Conservation (phyloP, 305 asterid genomes). For the Stenogyne calaminthoides region DNA sequence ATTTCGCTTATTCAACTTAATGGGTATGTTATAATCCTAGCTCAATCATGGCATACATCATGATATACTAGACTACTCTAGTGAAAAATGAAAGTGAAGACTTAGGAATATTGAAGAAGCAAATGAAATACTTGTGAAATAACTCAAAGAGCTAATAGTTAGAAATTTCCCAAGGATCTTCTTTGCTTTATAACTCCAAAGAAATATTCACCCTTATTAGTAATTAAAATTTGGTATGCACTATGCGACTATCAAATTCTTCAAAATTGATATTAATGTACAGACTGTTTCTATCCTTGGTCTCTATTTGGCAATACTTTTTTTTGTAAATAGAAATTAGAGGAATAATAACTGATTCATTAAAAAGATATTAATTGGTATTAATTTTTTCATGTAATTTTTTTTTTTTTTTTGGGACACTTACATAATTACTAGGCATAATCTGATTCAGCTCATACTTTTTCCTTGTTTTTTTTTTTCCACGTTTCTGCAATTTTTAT, state of each 20-base stretch:
- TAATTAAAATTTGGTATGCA: background rate
- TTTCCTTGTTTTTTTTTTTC: background rate
- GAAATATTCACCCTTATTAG: conserved; percentile 8
- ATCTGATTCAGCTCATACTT: background rate
- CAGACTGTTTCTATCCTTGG: background rate
- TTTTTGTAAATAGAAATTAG: conserved; percentile 3
- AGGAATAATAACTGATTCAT: background rate
- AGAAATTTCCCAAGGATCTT: background rate
- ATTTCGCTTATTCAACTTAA: conserved; percentile 88
- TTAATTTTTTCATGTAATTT: conserved; percentile 10
- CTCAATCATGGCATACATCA: conserved; percentile 15
- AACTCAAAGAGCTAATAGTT: background rate
- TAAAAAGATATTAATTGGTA: background rate
- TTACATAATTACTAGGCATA: background rate
- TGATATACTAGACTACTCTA: background rate
- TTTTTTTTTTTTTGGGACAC: background rate
- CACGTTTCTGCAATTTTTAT: background rate
- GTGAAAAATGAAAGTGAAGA: conserved; percentile 21
- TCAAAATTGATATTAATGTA: conserved; percentile 7
- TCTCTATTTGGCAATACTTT: conserved; percentile 3
- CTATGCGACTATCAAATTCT: conserved; percentile 9
- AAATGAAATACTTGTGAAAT: conserved; percentile 17
- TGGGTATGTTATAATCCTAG: conserved; percentile 60
- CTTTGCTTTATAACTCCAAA: background rate
- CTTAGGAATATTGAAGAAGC: conserved; percentile 2